phyloP scores from a whole-genome alignment of 495 filamentous ascomycete genomes.

The Xylona heveae region DNA sequence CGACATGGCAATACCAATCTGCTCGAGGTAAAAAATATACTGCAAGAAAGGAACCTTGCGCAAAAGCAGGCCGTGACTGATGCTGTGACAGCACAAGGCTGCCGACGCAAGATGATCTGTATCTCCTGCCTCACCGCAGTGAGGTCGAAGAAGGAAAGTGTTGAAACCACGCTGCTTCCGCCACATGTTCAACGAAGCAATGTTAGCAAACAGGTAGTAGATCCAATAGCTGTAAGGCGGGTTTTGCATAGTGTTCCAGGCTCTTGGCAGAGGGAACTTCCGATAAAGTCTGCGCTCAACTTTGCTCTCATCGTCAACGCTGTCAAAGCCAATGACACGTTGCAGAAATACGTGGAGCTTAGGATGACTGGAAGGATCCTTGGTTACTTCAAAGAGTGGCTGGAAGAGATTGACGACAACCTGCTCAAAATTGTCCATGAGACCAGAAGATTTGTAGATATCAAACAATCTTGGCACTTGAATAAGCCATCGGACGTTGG shows the following conservation, averaged over 20 bases:
- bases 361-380: slow-evolving; percentile 64
- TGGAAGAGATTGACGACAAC: slow-evolving; percentile 83
- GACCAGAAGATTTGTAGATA: slow-evolving; percentile 71
- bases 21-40: slow-evolving; percentile 94
- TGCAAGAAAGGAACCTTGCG: slow-evolving; percentile 88
- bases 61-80: slow-evolving; percentile 82
- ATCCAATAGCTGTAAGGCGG: slow-evolving; percentile 98
- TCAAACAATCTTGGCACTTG: slow-evolving; percentile 90
- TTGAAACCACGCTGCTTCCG: slow-evolving; percentile 84
- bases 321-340: slow-evolving; percentile 89
- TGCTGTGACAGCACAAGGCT: slow-evolving; percentile 86
- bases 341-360: slow-evolving; percentile 92
- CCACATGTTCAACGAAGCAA: slow-evolving; percentile 79
- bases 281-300: slow-evolving; percentile 72
- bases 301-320: slow-evolving; percentile 97
- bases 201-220: slow-evolving; percentile 90
- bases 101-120: slow-evolving; percentile 89
- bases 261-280: slow-evolving; percentile 78
- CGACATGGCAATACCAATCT: slow-evolving; percentile 97
- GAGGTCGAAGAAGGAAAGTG: slow-evolving; percentile 80
- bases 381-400: slow-evolving; percentile 85
- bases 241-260: slow-evolving; percentile 83
- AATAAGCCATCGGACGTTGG: slow-evolving; percentile 93
- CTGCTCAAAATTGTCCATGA: slow-evolving; percentile 80
- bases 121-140: slow-evolving; percentile 93